These are phyloP conservation scores for Penicillium psychrosexuale DNA, from an alignment of 2,329 filamentous ascomycete species.

Conservation along the genomic window DNA sequence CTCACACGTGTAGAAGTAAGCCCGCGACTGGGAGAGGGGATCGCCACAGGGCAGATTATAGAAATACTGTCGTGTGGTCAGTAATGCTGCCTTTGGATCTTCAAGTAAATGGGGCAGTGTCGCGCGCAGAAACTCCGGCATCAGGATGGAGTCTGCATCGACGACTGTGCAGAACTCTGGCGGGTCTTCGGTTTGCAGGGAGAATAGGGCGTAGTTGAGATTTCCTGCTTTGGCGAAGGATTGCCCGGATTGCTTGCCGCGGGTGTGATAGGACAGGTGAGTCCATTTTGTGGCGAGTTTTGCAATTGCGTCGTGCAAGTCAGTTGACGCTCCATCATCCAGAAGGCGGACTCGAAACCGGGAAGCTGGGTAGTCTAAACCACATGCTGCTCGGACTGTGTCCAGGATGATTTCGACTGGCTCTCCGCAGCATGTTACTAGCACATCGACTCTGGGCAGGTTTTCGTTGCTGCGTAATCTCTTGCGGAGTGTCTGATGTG, in stretches of 20 bases:
- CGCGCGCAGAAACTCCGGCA: constrained; percentile 35
- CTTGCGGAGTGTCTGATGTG: constrained; percentile 12
- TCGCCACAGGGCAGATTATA: constrained; percentile 34
- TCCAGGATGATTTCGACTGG: constrained; percentile 56
- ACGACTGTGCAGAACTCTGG: constrained; percentile 34
- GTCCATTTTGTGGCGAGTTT: constrained; percentile 42
- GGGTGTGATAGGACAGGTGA: constrained; percentile 55
- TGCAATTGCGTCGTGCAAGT: constrained; percentile 41
- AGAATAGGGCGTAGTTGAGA: constrained; percentile 34
- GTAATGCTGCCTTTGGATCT: constrained; percentile 28
- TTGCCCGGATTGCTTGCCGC: constrained; percentile 40
- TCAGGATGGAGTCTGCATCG: constrained; percentile 39
- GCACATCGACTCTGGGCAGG: constrained; percentile 54
- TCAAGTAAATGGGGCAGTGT: constrained; percentile 36
- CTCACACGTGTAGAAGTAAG: constrained; percentile 34
- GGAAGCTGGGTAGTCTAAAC: constrained; percentile 54
- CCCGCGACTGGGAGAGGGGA: constrained; percentile 30
- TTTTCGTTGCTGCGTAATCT: constrained; percentile 38
- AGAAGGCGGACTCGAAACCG: constrained; percentile 55
- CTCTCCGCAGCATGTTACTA: constrained; percentile 59
- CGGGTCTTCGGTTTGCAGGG: constrained; percentile 20
- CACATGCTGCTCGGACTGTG: constrained; percentile 55
- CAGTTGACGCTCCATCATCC: constrained; percentile 53
- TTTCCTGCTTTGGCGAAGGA: constrained; percentile 40
- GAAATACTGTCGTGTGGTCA: constrained; percentile 36